These are phyloP conservation scores for Rhizophagus prolifer DNA, from an alignment of 192 early-diverging fungal genomes.

Conservation along the genomic window DNA sequence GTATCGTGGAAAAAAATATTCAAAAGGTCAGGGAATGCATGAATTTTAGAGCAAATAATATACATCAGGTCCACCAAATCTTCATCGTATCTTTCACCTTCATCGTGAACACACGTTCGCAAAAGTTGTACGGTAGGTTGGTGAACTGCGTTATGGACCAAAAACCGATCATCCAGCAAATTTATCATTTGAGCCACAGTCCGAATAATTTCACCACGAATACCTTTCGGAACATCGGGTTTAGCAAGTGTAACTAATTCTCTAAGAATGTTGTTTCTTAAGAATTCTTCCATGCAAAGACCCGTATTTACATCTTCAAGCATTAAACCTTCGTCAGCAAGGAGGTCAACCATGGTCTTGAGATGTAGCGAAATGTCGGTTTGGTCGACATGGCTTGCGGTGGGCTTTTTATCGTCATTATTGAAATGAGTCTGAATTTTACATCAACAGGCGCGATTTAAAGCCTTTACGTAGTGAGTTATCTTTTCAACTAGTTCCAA, in stretches of 20 bases:
- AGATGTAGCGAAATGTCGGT: constrained; percentile 78
- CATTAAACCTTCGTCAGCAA: constrained; percentile 83
- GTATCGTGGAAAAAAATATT: constrained; percentile 77
- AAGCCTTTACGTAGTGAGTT: constrained; percentile 22
- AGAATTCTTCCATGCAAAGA: constrained; percentile 86
- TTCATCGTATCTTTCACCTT: constrained; percentile 57
- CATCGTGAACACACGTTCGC: constrained; percentile 60
- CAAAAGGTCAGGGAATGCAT: constrained; percentile 68
- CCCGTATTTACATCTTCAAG: constrained; percentile 73
- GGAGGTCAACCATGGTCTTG: constrained; percentile 80
- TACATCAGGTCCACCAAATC: constrained; percentile 73
- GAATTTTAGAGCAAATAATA: constrained; percentile 77
- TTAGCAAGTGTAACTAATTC: constrained; percentile 78
- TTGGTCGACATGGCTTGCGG: constrained; percentile 54
- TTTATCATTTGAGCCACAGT: constrained; percentile 80
- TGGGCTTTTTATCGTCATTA: constrained; percentile 37
- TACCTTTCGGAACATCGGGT: constrained; percentile 74
- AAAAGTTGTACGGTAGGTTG: constrained; percentile 79
- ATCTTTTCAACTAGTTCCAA: constrained; percentile 35
- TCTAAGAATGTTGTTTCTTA: constrained; percentile 79
- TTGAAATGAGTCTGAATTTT: constrained; percentile 7
- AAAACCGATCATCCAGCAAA: constrained; percentile 82
- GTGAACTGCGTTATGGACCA: constrained; percentile 89
- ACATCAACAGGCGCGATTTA: constrained; percentile 6
- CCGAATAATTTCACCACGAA: constrained; percentile 76